A percentile compares a stretch with the other conserved stretches of the same genome.
phyloP scores from a whole-genome alignment of 1,284 basidiomycete species.

The Pterulicium gracile region DNA sequence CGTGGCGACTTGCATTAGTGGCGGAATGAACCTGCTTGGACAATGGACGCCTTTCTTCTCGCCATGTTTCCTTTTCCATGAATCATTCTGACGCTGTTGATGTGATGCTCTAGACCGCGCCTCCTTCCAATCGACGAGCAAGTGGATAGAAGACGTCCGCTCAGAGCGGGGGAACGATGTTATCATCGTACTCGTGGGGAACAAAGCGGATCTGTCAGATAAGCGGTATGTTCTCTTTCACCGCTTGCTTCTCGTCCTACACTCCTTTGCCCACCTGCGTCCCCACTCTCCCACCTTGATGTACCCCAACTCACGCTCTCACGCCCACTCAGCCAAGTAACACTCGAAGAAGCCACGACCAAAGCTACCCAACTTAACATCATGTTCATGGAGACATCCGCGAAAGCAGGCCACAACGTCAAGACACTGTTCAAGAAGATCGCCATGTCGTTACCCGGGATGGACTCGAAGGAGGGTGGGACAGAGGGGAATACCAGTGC shows the following conservation, averaged over 20 bases:
- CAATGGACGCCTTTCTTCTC: no score
- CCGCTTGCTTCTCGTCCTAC: conserved; percentile 11
- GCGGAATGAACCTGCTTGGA: no score
- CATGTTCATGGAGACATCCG: conserved; percentile 99
- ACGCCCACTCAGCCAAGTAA: conserved; percentile 73
- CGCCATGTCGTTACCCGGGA: conserved; percentile 93
- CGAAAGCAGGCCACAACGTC: conserved; percentile 98
- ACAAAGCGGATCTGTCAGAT: conserved; percentile 96
- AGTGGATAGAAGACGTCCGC: conserved; percentile 99
- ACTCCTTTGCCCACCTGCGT: no score
- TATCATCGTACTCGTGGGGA: conserved; percentile 97
- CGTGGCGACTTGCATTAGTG: no score
- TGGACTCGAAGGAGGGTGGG: conserved; percentile 77
- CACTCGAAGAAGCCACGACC: conserved; percentile 91
- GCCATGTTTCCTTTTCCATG: conserved; percentile 4
- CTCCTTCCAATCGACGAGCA: conserved; percentile 94
- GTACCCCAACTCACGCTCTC: conserved; percentile 5
- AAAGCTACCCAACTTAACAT: conserved; percentile 90
- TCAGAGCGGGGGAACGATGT: conserved; percentile 97
- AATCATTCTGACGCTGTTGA: background rate
- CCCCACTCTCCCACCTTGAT: background rate
- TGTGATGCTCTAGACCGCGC: conserved; percentile 81
- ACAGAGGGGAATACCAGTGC: conserved; percentile 64
- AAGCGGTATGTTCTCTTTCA: conserved; percentile 67
- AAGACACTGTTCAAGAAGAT: conserved; percentile 99